Evolutionary conservation across 805 yeast genomes (phyloP).

Genomic region (Candida golubevii): DNA sequence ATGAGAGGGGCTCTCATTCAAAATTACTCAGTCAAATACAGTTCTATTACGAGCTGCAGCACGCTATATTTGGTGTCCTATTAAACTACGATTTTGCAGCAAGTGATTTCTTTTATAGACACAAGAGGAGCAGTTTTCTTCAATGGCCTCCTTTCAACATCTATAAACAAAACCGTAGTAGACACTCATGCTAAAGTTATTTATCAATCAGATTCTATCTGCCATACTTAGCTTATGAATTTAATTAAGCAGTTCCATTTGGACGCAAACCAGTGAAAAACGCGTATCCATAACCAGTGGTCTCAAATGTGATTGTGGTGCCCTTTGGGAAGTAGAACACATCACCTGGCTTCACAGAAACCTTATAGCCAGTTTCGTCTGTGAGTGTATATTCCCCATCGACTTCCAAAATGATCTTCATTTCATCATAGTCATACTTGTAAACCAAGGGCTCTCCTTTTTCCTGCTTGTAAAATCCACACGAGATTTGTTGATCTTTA

Average conservation of each 20-base stretch:
- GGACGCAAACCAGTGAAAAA: conserved; percentile 61
- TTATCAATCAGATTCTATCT: neutral
- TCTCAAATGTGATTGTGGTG: conserved; percentile 54
- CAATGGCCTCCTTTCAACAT: neutral
- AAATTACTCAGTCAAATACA: too few species aligned
- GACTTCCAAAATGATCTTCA: conserved; percentile 65
- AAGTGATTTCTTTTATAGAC: too few species aligned
- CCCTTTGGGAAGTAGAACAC: conserved; percentile 65
- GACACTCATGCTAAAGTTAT: too few species aligned
- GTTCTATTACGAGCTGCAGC: too few species aligned
- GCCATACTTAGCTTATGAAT: neutral
- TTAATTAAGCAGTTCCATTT: conserved; percentile 17
- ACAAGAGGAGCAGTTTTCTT: too few species aligned
- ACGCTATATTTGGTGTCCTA: too few species aligned
- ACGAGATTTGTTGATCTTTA: conserved; percentile 53
- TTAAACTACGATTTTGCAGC: neutral
- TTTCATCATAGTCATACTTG: conserved; percentile 60
- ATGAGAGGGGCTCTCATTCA: too few species aligned
- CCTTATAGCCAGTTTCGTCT: conserved; percentile 61
- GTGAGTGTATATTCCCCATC: conserved; percentile 59
- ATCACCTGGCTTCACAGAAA: conserved; percentile 59
- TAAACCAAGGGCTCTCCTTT: conserved; percentile 66
- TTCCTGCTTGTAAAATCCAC: conserved; percentile 70
- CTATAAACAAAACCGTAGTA: too few species aligned
- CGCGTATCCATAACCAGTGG: conserved; percentile 63